Percentiles rank a stretch among this genome's conserved stretches.
Evolutionary conservation across 2,329 filamentous ascomycete genomes (phyloP).

Genomic region (Monilinia vaccinii-corymbosi): DNA sequence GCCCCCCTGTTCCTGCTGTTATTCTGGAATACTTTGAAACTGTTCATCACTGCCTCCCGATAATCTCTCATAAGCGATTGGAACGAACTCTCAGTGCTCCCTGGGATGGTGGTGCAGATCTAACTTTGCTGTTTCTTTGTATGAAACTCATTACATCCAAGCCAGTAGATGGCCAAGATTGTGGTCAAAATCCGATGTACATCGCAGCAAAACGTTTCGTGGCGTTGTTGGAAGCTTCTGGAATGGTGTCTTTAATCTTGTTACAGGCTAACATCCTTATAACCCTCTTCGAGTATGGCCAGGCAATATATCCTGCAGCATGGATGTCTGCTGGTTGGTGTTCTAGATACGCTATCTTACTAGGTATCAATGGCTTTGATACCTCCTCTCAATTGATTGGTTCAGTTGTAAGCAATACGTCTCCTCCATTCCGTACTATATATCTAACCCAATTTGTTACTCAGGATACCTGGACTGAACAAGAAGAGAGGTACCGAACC

Average conservation of each 20-base stretch:
- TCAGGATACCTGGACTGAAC: constrained; percentile 38
- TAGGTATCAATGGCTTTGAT: constrained; percentile 35
- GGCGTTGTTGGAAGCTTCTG: constrained; percentile 34
- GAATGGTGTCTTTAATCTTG: constrained; percentile 34
- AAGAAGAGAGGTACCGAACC: constrained; percentile 37
- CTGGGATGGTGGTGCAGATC: constrained; percentile 37
- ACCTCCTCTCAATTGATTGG: constrained; percentile 32
- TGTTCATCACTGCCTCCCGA: constrained; percentile 39
- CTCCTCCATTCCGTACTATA: background rate
- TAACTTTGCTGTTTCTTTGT: constrained; percentile 39
- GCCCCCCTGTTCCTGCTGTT: constrained; percentile 31
- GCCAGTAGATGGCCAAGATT: constrained; percentile 30
- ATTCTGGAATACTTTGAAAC: constrained; percentile 36
- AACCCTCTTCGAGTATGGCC: constrained; percentile 39
- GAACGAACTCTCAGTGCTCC: constrained; percentile 32
- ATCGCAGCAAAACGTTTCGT: constrained; percentile 36
- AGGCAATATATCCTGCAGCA: constrained; percentile 41
- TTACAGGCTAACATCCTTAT: constrained; percentile 39
- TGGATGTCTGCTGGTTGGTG: constrained; percentile 40
- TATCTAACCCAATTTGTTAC: background rate
- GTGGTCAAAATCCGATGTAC: constrained; percentile 34
- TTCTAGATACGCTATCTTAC: constrained; percentile 36
- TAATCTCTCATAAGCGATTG: constrained; percentile 39
- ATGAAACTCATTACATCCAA: constrained; percentile 38
- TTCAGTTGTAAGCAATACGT: constrained; percentile 25